Percentiles rank a stretch among this genome's conserved stretches.
These are phyloP conservation scores for Microcyclospora pomicola DNA, from an alignment of 2,329 filamentous ascomycete species.

Conservation along the genomic window DNA sequence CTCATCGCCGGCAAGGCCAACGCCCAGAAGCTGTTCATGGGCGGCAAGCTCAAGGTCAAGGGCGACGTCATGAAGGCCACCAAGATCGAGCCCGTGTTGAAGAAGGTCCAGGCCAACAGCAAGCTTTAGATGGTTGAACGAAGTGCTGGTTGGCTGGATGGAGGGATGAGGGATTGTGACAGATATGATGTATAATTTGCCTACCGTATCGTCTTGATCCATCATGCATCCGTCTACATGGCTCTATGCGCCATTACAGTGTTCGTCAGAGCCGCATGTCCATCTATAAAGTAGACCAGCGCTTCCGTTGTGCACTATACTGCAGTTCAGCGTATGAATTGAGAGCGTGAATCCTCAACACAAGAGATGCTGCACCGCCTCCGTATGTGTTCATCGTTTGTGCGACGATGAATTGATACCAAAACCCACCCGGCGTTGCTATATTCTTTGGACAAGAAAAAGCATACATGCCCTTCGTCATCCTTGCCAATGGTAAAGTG, in stretches of 20 bases:
- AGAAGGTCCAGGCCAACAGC: constrained; percentile 71
- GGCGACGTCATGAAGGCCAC: constrained; percentile 98
- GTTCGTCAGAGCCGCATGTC: not conserved
- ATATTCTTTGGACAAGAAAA: too few relatives aligned
- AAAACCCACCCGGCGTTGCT: too few relatives aligned
- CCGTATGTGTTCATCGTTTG: too few relatives aligned
- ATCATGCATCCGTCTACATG: not conserved
- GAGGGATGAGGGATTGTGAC: not conserved
- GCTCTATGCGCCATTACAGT: not conserved
- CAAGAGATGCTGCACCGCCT: too few relatives aligned
- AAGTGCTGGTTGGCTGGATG: not conserved
- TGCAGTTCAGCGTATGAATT: too few relatives aligned
- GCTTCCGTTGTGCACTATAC: too few relatives aligned
- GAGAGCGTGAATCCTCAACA: too few relatives aligned
- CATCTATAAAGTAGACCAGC: not conserved
- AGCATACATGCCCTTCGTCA: too few relatives aligned
- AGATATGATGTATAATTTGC: not conserved
- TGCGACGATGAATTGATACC: too few relatives aligned
- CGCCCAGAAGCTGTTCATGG: constrained; percentile 92
- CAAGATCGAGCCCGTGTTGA: constrained; percentile 84
- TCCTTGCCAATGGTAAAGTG: too few relatives aligned
- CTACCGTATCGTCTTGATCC: not conserved
- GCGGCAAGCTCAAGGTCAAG: constrained; percentile 96
- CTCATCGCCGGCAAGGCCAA: constrained; percentile 80
- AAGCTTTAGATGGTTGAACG: constrained; percentile 55